These are phyloP conservation scores for Pezicula radicicola DNA, from an alignment of 2,329 filamentous ascomycete species.

Conservation along the genomic window DNA sequence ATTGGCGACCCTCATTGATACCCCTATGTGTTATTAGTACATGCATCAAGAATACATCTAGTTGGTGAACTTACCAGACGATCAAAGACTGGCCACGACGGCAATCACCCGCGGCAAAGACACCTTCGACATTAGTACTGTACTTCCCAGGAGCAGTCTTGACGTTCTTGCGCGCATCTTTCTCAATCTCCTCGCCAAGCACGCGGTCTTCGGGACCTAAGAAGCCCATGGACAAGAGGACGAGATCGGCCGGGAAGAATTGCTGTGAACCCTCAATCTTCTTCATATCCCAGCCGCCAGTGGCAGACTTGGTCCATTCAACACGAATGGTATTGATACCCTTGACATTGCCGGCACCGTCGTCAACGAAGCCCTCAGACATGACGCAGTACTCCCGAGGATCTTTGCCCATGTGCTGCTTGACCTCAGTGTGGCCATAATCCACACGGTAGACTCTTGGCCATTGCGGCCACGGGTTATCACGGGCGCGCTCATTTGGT, in stretches of 20 bases:
- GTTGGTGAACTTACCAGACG: constrained; percentile 68
- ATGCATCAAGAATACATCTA: neutral
- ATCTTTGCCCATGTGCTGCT: constrained; percentile 93
- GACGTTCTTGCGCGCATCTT: constrained; percentile 90
- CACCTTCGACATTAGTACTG: constrained; percentile 79
- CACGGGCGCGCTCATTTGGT: constrained; percentile 81
- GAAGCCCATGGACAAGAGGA: constrained; percentile 96
- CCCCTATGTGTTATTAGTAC: constrained; percentile 56
- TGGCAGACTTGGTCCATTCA: constrained; percentile 89
- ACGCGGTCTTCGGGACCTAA: constrained; percentile 87
- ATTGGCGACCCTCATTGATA: constrained; percentile 95
- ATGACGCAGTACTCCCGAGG: constrained; percentile 97
- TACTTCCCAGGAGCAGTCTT: constrained; percentile 90
- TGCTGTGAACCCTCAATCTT: constrained; percentile 90
- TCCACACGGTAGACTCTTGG: constrained; percentile 97
- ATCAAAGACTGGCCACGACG: constrained; percentile 92
- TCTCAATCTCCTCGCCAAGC: constrained; percentile 83
- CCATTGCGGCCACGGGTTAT: constrained; percentile 99
- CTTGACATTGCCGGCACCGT: constrained; percentile 83
- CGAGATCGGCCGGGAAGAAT: constrained; percentile 94
- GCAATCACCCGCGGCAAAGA: constrained; percentile 94
- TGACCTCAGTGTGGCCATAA: constrained; percentile 94
- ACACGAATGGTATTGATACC: constrained; percentile 95
- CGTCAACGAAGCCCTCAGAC: constrained; percentile 94
- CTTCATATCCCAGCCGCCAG: constrained; percentile 98